These are phyloP conservation scores for Globisporangium megalacanthum DNA, from an alignment of 352 stramenopile genomes.

Conservation along the genomic window DNA sequence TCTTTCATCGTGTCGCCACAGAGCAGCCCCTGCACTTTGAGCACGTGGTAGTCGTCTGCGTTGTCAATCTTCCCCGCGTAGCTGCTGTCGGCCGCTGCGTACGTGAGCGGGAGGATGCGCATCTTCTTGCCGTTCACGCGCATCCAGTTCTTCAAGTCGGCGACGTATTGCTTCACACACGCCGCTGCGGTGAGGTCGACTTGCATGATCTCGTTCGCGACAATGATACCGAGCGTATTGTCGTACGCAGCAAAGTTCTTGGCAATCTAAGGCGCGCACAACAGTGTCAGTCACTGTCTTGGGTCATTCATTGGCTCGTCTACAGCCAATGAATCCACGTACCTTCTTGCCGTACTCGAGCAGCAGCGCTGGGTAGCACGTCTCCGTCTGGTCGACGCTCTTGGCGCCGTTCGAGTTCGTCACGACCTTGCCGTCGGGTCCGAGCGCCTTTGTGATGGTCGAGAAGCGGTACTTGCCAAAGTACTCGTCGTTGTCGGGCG, in stretches of 20 bases:
- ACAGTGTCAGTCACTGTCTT: background rate
- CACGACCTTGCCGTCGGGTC: conserved; percentile 32
- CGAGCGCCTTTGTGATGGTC: conserved; percentile 64
- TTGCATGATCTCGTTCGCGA: conserved; percentile 89
- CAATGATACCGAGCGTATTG: conserved; percentile 77
- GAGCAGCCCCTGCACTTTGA: conserved; percentile 81
- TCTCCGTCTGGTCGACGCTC: conserved; percentile 64
- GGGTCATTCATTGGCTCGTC: background rate
- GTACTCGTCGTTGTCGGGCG: conserved; percentile 78
- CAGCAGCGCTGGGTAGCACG: conserved; percentile 78
- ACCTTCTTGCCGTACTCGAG: conserved; percentile 84
- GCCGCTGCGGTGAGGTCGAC: conserved; percentile 59
- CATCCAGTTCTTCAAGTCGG: conserved; percentile 88
- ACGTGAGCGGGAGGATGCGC: conserved; percentile 71
- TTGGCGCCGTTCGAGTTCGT: conserved; percentile 32
- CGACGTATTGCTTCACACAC: conserved; percentile 81
- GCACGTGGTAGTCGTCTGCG: conserved; percentile 72
- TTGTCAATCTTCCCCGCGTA: conserved; percentile 45
- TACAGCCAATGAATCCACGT: conserved; percentile 1
- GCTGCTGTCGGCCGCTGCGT: conserved; percentile 77
- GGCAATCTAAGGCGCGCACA: conserved; percentile 38
- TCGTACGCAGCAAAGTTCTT: conserved; percentile 88
- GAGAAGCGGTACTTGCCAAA: conserved; percentile 84
- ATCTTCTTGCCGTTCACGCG: conserved; percentile 78
- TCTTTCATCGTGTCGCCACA: conserved; percentile 83